Evolutionary conservation across 139 green algal species (phyloP), one percentile per base, ranked within the genome.

Genomic region (Chlorella ohadii): DNA sequence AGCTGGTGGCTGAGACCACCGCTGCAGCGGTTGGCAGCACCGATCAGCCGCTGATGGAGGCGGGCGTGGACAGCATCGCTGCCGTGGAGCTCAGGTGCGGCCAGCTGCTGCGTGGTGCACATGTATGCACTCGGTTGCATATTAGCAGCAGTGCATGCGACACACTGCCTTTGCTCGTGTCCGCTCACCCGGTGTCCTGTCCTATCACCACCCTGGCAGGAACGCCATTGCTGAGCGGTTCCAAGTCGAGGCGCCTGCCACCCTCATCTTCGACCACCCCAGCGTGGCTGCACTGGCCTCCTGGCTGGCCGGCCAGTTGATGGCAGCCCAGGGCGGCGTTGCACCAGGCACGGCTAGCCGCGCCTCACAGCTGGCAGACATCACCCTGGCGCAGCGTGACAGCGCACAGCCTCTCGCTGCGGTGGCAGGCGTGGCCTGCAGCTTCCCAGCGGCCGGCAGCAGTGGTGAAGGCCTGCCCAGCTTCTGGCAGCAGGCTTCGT

Each of bases 201-300:
- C n/a, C n/a, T n/a, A n/a, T n/a, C 13, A 27, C 27, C 63, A 4
- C 27, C 63, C 63, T 25, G n/a, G 68, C 68, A 75, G 68, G 68
- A 95, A 96, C 83, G 87, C 86, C 2, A 86, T 97, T 34, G 85
- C 76, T 33, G 25, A 77, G 19, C 47, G 41, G 7, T 86, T 86
- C 38, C 63, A 47, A 3, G 12, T 88, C 19, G 80, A 85, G 23
- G 78, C 91, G 28, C 83, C 88, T 20, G 55, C 81, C 34, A 95
- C 92, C 1, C 22, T 92, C 27, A 82, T 96, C 23, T 98, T 97
- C 81, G 95, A 98, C 91, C 92, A 96, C 83, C 95, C 95, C 11
- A 95, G 94, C 31, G 75, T 87, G 0, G 61, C 77, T 12, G 38
- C 55, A 4, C 31, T 88, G 51, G 78, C 85, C 25, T 31, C 67